Base-by-base conservation (phyloP, 2,329 filamentous ascomycete species). In the Paecilomyces sp. region DNA sequence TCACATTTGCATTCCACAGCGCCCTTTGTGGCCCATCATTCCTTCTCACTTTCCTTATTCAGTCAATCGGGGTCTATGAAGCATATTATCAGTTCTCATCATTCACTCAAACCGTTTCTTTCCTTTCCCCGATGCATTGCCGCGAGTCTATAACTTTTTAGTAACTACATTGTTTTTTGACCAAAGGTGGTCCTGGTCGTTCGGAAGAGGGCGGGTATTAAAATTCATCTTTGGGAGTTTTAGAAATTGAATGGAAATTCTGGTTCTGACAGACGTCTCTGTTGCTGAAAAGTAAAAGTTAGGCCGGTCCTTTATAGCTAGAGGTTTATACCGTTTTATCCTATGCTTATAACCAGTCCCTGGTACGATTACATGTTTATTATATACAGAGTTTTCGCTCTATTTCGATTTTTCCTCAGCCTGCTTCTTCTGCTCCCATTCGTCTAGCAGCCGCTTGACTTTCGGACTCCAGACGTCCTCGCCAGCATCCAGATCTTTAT, bases 391-490 rank as follows among this genome's bases (percentile, higher is more conserved):
- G n/a, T 28, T 6, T 28, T 28, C 6, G 25, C 25, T 28, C 25
- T 47, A n/a, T n/a, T 47, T 47, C 41, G 41, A 47, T 9, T 47
- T 6, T 47, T 25, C 51, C 22, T 22, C 9, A 13, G 7, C 51
- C 51, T 28, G 22, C 51, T 62, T 76, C 62, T 76, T 75, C 60
- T 75, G 68, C 68, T 80, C 78, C 76, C 81, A 84, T 25, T 74
- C 72, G 50, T 81, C 75, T 11, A 91, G 74, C 70, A 87, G 81
- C 15, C 73, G 71, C 66, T 83, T 72, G 0, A 97, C 81, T 72
- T 91, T 84, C 0, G 91, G 89, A 0, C 84, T 90, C 92, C 93
- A 97, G 8, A 90, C 85, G 0, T 86, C 83, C 73, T 96, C 91
- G 1, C 90, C 91, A 64, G 87, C 84, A 59, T 81, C 81, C 3